Conservation (phyloP, 2,329 filamentous ascomycete species). For the Colletotrichum horii region DNA sequence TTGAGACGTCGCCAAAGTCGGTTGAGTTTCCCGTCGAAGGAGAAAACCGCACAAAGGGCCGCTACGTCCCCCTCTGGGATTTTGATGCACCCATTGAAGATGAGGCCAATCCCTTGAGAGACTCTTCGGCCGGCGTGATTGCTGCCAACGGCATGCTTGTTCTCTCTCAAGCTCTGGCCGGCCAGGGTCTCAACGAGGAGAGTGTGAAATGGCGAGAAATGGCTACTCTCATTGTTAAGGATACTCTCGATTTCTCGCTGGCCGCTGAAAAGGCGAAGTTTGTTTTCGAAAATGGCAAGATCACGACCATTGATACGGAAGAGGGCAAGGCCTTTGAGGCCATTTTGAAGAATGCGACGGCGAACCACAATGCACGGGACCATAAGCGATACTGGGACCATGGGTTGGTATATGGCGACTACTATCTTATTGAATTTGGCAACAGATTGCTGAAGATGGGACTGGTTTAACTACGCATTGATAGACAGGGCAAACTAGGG, state of each 20-base stretch:
- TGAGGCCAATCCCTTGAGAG: constrained; percentile 30
- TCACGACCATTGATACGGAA: neutral
- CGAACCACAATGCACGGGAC: constrained; percentile 36
- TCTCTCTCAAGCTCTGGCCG: constrained; percentile 37
- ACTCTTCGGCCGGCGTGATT: constrained; percentile 43
- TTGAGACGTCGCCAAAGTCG: constrained; percentile 36
- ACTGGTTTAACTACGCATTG: constrained; percentile 3
- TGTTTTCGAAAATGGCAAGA: neutral
- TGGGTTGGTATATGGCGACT: constrained; percentile 55
- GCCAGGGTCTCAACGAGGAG: constrained; percentile 12
- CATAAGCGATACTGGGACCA: constrained; percentile 37
- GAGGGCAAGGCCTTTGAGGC: constrained; percentile 31
- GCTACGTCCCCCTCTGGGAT: constrained; percentile 43
- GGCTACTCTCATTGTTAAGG: constrained; percentile 33
- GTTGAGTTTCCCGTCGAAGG: constrained; percentile 30
- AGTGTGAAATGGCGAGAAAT: constrained; percentile 28
- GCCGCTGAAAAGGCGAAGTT: constrained; percentile 23
- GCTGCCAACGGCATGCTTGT: constrained; percentile 47
- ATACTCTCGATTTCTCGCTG: constrained; percentile 33
- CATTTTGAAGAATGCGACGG: constrained; percentile 37
- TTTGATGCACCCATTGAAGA: constrained; percentile 51
- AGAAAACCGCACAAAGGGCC: constrained; percentile 22
- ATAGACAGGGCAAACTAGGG: neutral
- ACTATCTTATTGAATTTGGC: constrained; percentile 51
- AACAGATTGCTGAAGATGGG: constrained; percentile 45